Base-by-base conservation (phyloP, 2,329 filamentous ascomycete species). In the Monosporascus cannonballus region DNA sequence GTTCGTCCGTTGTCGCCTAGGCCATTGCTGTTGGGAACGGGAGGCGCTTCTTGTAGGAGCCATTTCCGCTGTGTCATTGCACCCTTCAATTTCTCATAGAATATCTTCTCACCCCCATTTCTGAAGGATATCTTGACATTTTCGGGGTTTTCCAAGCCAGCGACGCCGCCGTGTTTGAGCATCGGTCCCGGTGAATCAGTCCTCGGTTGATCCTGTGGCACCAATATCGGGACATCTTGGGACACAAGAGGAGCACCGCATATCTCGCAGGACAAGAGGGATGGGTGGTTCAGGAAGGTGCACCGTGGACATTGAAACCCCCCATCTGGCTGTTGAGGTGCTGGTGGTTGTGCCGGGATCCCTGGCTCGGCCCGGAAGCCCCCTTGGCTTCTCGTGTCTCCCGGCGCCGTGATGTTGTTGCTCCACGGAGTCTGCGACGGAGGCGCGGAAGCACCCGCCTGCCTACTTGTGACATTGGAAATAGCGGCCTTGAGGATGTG, bases 51-150 rank as follows among this genome's bases (percentile, higher is more conserved):
- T 52, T 94, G 88, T 1, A 96, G 78, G 3, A 99, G 79, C 94
- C 94, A 99, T 76, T 97, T 97, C 15, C 94, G 83, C 69, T 99
- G 94, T 2, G 91, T 85, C 70, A 97, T 81, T 8, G 91, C 88
- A 6, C 85, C 85, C 64, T 96, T 97, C 2, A 99, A 76, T 47
- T 92, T 81, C 61, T 97, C 94, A 60, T 89, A 85, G 59, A 99
- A 96, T 6, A 90, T 86, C 70, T 91, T 93, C 55, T 92, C 93
- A 1, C 94, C 94, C 2, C 93, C 92, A 36, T 78, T 83, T 34
- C 94, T 86, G 62, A 99, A 99, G 0, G 94, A 97, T 39, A 99
- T 75, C 67, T 96, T 99, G 61, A 97, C 83, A 57, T 81, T 86
- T 58, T 95, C 90, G 2, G 78, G 79, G 3, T 79, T 81, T 49